Percentiles rank a stretch among this genome's conserved stretches.
Evolutionary conservation across 148 eudicot species (phyloP).

Genomic region (Arbutus unedo): DNA sequence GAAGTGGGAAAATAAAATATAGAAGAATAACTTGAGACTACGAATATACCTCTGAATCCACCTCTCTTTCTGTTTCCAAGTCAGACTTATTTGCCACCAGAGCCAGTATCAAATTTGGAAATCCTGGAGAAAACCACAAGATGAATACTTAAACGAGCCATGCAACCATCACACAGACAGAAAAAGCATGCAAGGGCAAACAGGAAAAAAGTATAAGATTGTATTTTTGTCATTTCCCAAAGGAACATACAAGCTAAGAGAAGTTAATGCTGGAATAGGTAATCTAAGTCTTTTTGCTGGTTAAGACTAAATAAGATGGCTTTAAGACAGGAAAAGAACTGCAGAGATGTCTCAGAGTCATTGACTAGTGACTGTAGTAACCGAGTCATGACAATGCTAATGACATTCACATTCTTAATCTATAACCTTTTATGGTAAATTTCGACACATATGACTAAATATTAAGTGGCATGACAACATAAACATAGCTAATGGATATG

Average conservation of each 20-base stretch:
- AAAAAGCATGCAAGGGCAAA: neutral
- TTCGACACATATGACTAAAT: neutral
- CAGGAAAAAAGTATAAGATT: neutral
- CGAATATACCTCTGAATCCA: constrained; percentile 35
- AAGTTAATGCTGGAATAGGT: neutral
- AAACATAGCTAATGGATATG: neutral
- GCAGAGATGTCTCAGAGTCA: constrained; percentile 1
- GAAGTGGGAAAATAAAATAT: neutral
- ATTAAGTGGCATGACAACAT: neutral
- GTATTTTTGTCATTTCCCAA: neutral
- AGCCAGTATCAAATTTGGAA: constrained; percentile 36
- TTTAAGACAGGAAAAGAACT: neutral
- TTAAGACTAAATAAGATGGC: constrained; percentile 4
- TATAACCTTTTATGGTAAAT: neutral
- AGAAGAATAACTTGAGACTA: neutral
- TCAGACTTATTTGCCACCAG: constrained; percentile 47
- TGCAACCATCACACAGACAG: neutral
- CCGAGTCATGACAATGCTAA: neutral
- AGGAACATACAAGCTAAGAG: neutral
- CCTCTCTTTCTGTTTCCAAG: constrained; percentile 37
- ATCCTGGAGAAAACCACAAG: constrained; percentile 22
- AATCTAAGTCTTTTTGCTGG: neutral
- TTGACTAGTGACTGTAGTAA: neutral
- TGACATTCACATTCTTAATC: neutral
- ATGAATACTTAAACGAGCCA: neutral